These are phyloP conservation scores for Agrocybe chaxingu DNA, from an alignment of 768 basidiomycete genomes.

Conservation along the genomic window DNA sequence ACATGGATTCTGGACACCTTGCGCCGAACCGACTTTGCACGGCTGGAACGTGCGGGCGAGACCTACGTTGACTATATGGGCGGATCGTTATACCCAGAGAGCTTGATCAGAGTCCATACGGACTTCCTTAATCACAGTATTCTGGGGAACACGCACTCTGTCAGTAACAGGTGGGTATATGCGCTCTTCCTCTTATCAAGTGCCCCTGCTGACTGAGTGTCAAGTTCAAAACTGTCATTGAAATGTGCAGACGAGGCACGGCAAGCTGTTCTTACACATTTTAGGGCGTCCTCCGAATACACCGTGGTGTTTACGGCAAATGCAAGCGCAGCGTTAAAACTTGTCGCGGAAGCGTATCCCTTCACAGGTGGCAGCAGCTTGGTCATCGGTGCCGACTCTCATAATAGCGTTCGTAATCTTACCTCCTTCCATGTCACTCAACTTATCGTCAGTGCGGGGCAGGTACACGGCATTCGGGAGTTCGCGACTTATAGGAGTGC, in stretches of 20 bases:
- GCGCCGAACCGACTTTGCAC: conserved; percentile 56
- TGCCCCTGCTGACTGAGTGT: conserved; percentile 5
- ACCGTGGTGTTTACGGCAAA: conserved; percentile 82
- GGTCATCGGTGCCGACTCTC: conserved; percentile 74
- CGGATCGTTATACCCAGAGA: conserved; percentile 76
- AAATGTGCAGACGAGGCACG: conserved; percentile 68
- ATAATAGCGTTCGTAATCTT: conserved; percentile 61
- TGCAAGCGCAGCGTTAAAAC: conserved; percentile 74
- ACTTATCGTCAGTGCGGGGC: conserved; percentile 1
- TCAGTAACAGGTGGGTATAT: conserved; percentile 69
- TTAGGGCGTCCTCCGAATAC: conserved; percentile 72
- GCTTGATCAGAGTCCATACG: conserved; percentile 66
- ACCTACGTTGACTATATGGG: conserved; percentile 89
- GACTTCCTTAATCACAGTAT: conserved; percentile 64
- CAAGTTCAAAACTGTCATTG: conserved; percentile 69
- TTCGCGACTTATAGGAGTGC: conserved; percentile 60
- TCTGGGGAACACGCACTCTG: conserved; percentile 83
- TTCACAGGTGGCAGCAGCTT: conserved; percentile 57
- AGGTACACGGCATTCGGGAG: conserved; percentile 72
- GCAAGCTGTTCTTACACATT: conserved; percentile 69
- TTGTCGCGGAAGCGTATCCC: conserved; percentile 79
- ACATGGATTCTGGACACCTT: conserved; percentile 73
- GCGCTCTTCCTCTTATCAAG: conserved; percentile 14
- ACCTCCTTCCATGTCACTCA: not conserved
- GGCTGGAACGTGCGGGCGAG: conserved; percentile 61